These are phyloP conservation scores for Kokia cookei DNA, from an alignment of 441 rosid genomes.

Conservation along the genomic window DNA sequence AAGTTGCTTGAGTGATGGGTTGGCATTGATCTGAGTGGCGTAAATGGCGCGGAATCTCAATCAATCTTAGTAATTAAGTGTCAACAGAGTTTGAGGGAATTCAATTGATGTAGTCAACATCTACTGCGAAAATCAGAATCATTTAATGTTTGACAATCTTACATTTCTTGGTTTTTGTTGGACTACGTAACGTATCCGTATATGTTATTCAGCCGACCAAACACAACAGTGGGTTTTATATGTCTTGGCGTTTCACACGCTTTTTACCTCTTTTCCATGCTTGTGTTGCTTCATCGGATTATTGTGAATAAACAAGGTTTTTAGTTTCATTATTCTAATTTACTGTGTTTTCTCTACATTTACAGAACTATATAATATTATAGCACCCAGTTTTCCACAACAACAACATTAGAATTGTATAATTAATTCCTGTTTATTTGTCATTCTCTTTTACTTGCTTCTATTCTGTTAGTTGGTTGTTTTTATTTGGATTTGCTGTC, in stretches of 20 bases:
- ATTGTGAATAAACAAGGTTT: background rate
- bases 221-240: background rate
- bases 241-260: background rate
- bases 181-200: background rate
- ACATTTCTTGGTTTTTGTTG: background rate
- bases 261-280: background rate
- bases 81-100: background rate
- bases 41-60: constrained; percentile 19
- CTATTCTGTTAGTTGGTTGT: background rate
- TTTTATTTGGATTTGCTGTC: background rate
- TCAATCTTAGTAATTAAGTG: background rate
- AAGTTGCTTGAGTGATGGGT: too few relatives aligned
- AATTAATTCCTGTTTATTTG: too few relatives aligned
- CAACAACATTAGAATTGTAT: too few relatives aligned
- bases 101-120: background rate
- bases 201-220: background rate
- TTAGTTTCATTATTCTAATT: too few relatives aligned
- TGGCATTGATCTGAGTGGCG: constrained; percentile 12
- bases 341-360: background rate
- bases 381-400: too few relatives aligned
- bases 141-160: background rate
- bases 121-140: background rate
- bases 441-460: too few relatives aligned
- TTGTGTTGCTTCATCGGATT: background rate
- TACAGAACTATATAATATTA: background rate